A percentile compares a stretch with the other conserved stretches of the same genome.
These are phyloP conservation scores for Tuctoria greenei DNA, from an alignment of 176 grass and related monocot genomes.

Conservation along the genomic window DNA sequence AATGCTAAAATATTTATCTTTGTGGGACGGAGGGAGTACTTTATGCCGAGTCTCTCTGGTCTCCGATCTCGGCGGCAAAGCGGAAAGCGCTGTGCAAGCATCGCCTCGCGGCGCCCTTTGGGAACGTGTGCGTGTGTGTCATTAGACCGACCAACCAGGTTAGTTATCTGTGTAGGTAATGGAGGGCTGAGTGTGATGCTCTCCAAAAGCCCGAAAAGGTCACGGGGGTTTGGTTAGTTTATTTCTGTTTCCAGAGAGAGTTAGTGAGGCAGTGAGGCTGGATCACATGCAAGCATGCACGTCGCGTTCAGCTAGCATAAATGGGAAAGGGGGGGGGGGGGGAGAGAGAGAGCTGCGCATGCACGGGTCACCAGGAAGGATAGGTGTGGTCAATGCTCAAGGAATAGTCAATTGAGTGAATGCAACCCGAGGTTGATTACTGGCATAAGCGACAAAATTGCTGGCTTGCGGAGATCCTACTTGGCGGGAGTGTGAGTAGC, in stretches of 20 bases:
- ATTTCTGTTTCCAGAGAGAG: neutral
- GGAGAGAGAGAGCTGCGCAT: neutral
- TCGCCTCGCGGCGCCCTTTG: neutral
- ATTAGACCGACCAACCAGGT: slow-evolving; percentile 27
- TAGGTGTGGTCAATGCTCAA: slow-evolving; percentile 21
- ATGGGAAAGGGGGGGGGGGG: neutral
- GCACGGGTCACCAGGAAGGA: slow-evolving; percentile 25
- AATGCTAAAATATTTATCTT: no score
- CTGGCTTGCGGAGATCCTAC: neutral
- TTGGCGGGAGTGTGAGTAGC: neutral
- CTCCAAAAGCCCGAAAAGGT: slow-evolving; percentile 19
- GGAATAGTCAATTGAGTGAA: slow-evolving; percentile 50
- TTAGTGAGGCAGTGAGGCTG: neutral
- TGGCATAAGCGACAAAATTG: slow-evolving; percentile 32
- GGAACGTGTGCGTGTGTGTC: slow-evolving; percentile 15
- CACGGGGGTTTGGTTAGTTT: neutral
- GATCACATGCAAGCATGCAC: slow-evolving; percentile 37
- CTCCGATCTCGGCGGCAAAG: slow-evolving; percentile 55
- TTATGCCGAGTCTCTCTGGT: slow-evolving; percentile 39
- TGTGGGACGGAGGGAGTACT: no score
- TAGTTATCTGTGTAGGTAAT: slow-evolving; percentile 15
- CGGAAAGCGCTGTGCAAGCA: neutral
- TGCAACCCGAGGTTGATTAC: slow-evolving; percentile 36
- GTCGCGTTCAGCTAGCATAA: slow-evolving; percentile 25
- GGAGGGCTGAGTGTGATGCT: neutral